Base-by-base conservation (phyloP, 768 basidiomycete genomes). In the Trametes cingulata region DNA sequence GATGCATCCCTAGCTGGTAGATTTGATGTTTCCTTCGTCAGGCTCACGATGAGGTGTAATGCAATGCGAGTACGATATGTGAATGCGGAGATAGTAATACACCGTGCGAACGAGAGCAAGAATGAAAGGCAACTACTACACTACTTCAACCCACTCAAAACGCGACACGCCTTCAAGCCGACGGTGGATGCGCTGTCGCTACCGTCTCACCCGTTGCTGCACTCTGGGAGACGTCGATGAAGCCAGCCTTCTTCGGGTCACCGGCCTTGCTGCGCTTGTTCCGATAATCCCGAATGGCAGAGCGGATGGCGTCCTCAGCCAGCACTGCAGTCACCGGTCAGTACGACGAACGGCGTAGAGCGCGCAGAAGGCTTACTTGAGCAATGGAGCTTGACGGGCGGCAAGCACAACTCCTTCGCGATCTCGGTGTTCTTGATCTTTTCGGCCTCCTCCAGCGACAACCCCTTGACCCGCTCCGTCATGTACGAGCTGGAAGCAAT, bases 361-460 rank as follows among this genome's bases (percentile, higher is more conserved):
- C 53, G 63, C 64, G 52, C n/a, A n/a, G 35, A 24, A 37, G 19
- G 39, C 90, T 51, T 66, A 95, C 93, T 95, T 27, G 93, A 94
- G 70, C 93, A 95, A 74, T 95, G 93, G 17, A 95, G 84, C 75
- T 98, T 98, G 69, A 98, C 96, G 50, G 96, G 95, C 6, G 96
- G 96, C 48, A 98, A 76, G 68, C 90, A 91, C 17, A 98, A 77
- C 75, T 98, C 97, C 77, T 97, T 95, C 20, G 97, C 97, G 72
- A 98, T 99, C 74, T 98, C 97, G 12, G 97, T 98, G 79, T 99
- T 99, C 78, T 95, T 97, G 68, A 99, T 96, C 72, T 88, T 88
- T 55, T 93, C 93, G 8, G 97, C 97, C 61, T 95, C 93, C 53
- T 98, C 97, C 56, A 99, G 76, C 9, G 89, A 88, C 62, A 98